Evolutionary conservation across 306 rosid genomes (phyloP), one percentile per base, ranked within the genome.

Genomic region (Sophora flavescens): DNA sequence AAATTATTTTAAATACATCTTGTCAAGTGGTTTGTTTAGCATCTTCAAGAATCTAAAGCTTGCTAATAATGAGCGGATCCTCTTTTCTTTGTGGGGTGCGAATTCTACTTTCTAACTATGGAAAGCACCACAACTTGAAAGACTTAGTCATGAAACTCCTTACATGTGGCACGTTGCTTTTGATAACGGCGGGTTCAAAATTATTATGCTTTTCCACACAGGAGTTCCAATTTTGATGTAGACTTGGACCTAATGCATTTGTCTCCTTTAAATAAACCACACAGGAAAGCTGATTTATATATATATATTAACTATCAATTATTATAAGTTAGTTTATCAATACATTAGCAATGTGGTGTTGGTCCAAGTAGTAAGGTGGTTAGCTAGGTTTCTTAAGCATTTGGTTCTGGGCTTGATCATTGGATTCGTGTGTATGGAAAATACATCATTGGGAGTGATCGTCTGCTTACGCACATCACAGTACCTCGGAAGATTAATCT

Each of bases 221-320:
- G 35, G 81, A 74, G 59, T 69, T 73, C 64, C 51, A 64, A 77
- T 72, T 69, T 58, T 62, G 89, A 84, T 73, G 84, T 68, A 35
- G 86, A 90, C 90, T 41, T 59, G 62, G 68, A 84, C 89, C 94
- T 78, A 86, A 86, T 64, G 57, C 48, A 33, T 63, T 68, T 48
- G 63, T 51, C 42, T 32, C 42, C 79, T 30, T 32, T 48, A 30
- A 26, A 78, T 38, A 22, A 60, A 58, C 30, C 75, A 63, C 81
- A 64, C 32, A 35, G 13, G 57, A 54, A 68, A 59, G 45, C 39
- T 45, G 11, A 44, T 64, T 70, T 79, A 22, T 22, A 22, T 22
- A 22, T 22, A 22, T 22, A 22, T 22, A 22, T 22, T 22, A 22
- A 22, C 22, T 22, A 22, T 22, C 22, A 22, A 22, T 22, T 22